A percentile compares a stretch with the other conserved stretches of the same genome.
Conservation (phyloP, 768 basidiomycete genomes). For the Boletus patriciae region DNA sequence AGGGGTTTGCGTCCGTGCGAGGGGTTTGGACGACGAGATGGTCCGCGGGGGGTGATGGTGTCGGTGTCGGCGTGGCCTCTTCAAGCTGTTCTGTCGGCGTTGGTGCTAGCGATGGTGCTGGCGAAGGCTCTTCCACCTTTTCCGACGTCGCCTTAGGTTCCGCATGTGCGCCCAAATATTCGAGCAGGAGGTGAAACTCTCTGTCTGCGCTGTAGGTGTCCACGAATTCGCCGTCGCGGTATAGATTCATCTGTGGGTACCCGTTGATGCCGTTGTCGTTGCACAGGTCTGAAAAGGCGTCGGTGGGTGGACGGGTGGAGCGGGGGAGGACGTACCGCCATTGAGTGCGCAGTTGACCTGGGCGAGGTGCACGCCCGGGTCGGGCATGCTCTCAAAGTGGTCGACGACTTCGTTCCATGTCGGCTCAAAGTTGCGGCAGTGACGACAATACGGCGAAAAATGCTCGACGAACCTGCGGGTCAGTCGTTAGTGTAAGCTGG, state of each 20-base stretch:
- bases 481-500: background rate
- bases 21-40: conserved; percentile 17
- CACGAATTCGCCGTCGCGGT: conserved; percentile 60
- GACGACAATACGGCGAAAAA: conserved; percentile 82
- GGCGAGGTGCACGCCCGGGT: conserved; percentile 56
- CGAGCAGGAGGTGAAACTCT: conserved; percentile 51
- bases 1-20: conserved; percentile 22
- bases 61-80: background rate
- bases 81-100: background rate
- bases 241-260: conserved; percentile 79
- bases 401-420: conserved; percentile 74
- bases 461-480: conserved; percentile 71
- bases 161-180: conserved; percentile 53
- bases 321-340: conserved; percentile 55
- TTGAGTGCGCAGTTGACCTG: conserved; percentile 80
- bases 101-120: too few species aligned
- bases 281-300: conserved; percentile 66
- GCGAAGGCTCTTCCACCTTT: background rate
- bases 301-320: background rate
- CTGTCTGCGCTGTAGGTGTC: conserved; percentile 57
- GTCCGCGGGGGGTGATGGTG: conserved; percentile 4
- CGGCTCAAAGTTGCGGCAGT: conserved; percentile 77
- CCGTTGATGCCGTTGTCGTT: conserved; percentile 60
- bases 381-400: conserved; percentile 44
- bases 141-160: conserved; percentile 18